Evolutionary conservation across 805 yeast species (phyloP).

Genomic region (Metschnikowia shivogae): DNA sequence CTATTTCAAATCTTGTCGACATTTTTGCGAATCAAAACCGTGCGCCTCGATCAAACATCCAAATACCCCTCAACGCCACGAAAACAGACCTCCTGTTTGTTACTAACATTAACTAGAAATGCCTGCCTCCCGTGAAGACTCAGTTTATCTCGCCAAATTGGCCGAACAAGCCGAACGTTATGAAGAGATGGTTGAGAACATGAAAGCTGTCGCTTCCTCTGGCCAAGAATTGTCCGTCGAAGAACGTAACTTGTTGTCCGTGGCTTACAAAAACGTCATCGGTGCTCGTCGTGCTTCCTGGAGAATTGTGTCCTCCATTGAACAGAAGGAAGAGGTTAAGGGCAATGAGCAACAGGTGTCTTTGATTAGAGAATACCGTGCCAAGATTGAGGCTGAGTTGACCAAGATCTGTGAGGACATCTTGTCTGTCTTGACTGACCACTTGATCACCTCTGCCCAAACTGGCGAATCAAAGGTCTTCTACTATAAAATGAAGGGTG

Average conservation of each 20-base stretch:
- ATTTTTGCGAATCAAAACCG: conserved; percentile 10
- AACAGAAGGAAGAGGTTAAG: conserved; percentile 96
- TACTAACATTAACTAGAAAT: conserved; percentile 30
- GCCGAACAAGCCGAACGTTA: conserved; percentile 99
- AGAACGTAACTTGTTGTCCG: conserved; percentile 95
- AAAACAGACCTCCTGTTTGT: conserved; percentile 1
- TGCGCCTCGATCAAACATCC: conserved; percentile 4
- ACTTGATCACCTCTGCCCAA: conserved; percentile 89
- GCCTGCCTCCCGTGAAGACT: conserved; percentile 93
- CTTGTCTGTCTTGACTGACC: conserved; percentile 78
- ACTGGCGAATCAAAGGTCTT: conserved; percentile 97
- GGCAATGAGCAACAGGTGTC: conserved; percentile 88
- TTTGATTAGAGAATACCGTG: conserved; percentile 89
- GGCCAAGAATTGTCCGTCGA: conserved; percentile 95
- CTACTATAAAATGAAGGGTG: conserved; percentile 99
- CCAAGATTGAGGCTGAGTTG: conserved; percentile 89
- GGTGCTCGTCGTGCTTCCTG: conserved; percentile 99
- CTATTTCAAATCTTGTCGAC: conserved; percentile 17
- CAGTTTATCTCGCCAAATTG: conserved; percentile 94
- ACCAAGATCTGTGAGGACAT: conserved; percentile 93
- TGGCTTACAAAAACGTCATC: conserved; percentile 96
- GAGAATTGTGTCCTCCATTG: conserved; percentile 98
- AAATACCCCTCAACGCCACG: conserved; percentile 2
- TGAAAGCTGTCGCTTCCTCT: conserved; percentile 95
- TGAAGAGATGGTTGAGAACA: conserved; percentile 98